Conservation (phyloP, 768 basidiomycete genomes). For the Suillus ampliporus region DNA sequence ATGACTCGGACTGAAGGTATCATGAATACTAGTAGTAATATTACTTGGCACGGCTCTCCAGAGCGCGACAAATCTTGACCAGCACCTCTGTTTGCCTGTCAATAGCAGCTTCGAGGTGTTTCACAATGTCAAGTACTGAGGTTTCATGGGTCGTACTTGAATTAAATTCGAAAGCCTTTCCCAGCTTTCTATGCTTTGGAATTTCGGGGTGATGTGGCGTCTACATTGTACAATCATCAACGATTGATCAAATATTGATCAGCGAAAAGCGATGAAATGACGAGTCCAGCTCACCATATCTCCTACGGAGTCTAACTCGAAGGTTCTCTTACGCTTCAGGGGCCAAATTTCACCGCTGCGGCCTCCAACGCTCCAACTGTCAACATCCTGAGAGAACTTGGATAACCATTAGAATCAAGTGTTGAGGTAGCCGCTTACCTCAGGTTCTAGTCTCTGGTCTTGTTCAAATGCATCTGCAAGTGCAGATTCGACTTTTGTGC, state of each 20-base stretch:
- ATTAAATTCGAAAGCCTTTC: neutral
- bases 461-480: neutral
- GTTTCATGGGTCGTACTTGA: neutral
- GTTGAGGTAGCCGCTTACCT: neutral
- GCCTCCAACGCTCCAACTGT: too few species aligned
- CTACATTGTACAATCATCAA: neutral
- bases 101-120: neutral
- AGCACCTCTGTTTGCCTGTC: conserved; percentile 1
- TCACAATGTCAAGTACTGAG: neutral
- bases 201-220: neutral
- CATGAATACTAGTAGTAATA: too few species aligned
- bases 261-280: neutral
- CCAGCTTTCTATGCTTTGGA: neutral
- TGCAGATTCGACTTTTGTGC: neutral
- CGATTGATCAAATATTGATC: too few species aligned
- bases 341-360: neutral
- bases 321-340: neutral
- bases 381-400: too few species aligned
- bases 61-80: neutral
- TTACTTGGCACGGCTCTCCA: neutral
- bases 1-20: too few species aligned
- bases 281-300: neutral
- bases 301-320: neutral
- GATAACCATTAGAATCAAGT: neutral
- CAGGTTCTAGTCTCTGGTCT: neutral